Evolutionary conservation across 441 rosid genomes (phyloP), one percentile per base, ranked within the genome.

Genomic region (Dalechampia spathulata): DNA sequence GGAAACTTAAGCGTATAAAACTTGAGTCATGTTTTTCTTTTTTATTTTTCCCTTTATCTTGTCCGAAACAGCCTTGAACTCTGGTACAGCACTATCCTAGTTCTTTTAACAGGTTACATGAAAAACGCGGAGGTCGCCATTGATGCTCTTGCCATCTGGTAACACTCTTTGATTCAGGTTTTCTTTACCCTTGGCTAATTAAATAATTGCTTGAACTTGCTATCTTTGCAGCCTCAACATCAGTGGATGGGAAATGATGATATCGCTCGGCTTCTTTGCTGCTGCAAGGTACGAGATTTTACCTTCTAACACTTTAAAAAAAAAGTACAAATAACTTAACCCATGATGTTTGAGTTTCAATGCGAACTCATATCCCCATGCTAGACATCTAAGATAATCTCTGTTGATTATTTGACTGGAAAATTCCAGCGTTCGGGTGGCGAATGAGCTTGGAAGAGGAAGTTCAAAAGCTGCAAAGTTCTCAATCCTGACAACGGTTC

Each of bases 71-170:
- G 95, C 76, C 75, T 87, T 38, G 83, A 82, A 70, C 34, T 82
- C 12, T 77, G 91, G 86, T 86, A 83, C 71, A 50, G 56, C 58
- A 64, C 85, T 46, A 58, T 78, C 58, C 67, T 83, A 15, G 85
- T 81, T 32, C 60, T 86, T 39, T 15, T 83, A 43, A 85, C 95
- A 14, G 87, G 95, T 50, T 78, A 86, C 45, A 73, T 82, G 82
- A 52, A 65, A 32, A 75, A 78, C 55, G 91, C 88, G 0, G 28
- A 72, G 0, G 55, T 57, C 3, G 74, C 71, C 21, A 78, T 86
- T 46, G 76, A 90, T 54, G 82, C 95, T 34, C 81, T 86, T 72
- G 75, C 86, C 23, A 80, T 86, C 48, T 86, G 91, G 95, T 83
- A 75, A 63, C 38, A 16, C 47, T 20, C 1, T 30, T 4, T 53